Conservation (phyloP, 176 grass and related monocot genomes). For the Areca catechu region DNA sequence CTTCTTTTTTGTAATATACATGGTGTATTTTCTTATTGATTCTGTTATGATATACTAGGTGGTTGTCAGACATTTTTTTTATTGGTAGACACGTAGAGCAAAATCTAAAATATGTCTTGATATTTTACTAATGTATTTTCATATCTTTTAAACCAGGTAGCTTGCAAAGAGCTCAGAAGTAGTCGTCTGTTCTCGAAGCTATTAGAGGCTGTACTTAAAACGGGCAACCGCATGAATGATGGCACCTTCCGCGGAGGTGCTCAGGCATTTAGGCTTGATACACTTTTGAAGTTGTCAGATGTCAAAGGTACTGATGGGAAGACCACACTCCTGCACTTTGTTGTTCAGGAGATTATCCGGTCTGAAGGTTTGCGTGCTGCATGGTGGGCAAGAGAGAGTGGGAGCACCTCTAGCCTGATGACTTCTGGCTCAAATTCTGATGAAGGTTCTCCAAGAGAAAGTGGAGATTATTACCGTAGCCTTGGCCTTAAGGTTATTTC, state of each 20-base stretch:
- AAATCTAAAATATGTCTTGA: no score
- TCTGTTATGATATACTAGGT: no score
- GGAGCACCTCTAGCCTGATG: slow-evolving; percentile 11
- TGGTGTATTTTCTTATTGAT: no score
- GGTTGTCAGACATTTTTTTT: no score
- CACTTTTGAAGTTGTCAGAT: slow-evolving; percentile 67
- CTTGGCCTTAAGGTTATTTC: slow-evolving; percentile 66
- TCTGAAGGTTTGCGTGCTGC: slow-evolving; percentile 64
- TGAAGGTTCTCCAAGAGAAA: slow-evolving; percentile 19
- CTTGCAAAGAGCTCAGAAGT: slow-evolving; percentile 67
- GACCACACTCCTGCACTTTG: slow-evolving; percentile 83
- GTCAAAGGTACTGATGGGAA: slow-evolving; percentile 81
- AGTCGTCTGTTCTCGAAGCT: slow-evolving; percentile 72
- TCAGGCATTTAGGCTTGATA: slow-evolving; percentile 85
- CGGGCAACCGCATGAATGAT: slow-evolving; percentile 79
- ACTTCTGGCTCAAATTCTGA: not conserved
- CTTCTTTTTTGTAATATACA: no score
- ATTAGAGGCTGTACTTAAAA: slow-evolving; percentile 88
- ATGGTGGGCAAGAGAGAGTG: slow-evolving; percentile 26
- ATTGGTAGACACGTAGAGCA: no score
- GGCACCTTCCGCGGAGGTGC: slow-evolving; percentile 80
- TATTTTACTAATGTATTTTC: no score
- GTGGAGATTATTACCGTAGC: slow-evolving; percentile 48
- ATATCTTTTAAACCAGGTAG: slow-evolving; percentile 29
- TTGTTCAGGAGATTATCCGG: slow-evolving; percentile 68